phyloP scores from a whole-genome alignment of 2,329 filamentous ascomycete genomes.

The Colletotrichum siamense region DNA sequence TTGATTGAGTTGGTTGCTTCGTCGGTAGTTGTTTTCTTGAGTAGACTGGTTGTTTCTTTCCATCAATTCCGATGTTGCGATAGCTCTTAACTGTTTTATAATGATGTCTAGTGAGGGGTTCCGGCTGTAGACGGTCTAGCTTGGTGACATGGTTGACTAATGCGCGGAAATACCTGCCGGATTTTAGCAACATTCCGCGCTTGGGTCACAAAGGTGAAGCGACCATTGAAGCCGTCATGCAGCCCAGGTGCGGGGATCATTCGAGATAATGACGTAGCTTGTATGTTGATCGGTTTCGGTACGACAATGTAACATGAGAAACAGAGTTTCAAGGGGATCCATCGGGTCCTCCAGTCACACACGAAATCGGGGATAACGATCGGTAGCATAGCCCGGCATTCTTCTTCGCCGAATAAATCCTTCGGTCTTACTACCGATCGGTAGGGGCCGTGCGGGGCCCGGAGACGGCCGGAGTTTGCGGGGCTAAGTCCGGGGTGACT shows the following conservation, averaged over 20 bases:
- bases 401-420: neutral
- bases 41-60: neutral
- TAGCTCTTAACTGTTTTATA: neutral
- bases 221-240: neutral
- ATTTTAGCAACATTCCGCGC: neutral
- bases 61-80: neutral
- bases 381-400: neutral
- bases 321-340: neutral
- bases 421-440: neutral
- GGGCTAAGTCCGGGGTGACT: neutral
- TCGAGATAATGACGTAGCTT: neutral
- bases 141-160: neutral
- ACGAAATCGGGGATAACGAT: neutral
- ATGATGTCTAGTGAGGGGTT: neutral
- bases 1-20: neutral
- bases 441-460: neutral
- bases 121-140: neutral
- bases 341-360: neutral
- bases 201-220: neutral
- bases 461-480: neutral
- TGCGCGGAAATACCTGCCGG: constrained; percentile 1
- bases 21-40: neutral
- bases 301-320: neutral
- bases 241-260: neutral
- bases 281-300: neutral